Evolutionary conservation across 805 yeast genomes (phyloP), one percentile per base, ranked within the genome.

Genomic region (Kodamaea kakaduensis): DNA sequence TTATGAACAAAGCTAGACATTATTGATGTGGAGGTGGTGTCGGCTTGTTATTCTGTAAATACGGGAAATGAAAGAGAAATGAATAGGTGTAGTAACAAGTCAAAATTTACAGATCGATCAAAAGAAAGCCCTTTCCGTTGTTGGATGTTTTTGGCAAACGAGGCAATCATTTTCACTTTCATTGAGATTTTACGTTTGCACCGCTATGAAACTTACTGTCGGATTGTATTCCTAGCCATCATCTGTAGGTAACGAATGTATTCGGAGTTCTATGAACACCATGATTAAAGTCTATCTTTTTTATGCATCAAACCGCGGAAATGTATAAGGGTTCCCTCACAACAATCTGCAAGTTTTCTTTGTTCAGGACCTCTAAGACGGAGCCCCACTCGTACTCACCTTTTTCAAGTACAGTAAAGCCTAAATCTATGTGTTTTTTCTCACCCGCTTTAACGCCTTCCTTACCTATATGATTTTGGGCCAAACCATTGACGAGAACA

Each of bases 311-410:
- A 30, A 31, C 42, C 31, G 58, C 64, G 18, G 41, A 36, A 28
- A 64, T 56, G 40, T 48, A 51, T n/a, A 61, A 44, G 1, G 71
- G 64, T 24, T 62, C 65, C 34, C 63, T 43, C 15, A 56, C 50
- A 12, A 52, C 48, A 1, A 50, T 41, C 29, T 52, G 49, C 21
- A 40, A 30, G 19, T 25, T 41, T 9, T 48, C 42, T 15, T 44
- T 48, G 34, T 44, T 43, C 10, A 51, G 25, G 0, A 46, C 41
- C 28, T 67, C 71, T 28, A 67, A 47, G 1, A 65, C 41, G 6
- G 59, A 39, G 1, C 89, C 86, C 82, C 95, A 81, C 53, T 85
- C 93, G 52, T 81, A 88, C 31, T 76, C 81, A 2, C 97, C 97
- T 29, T 70, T 69, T 36, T 84, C 89, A 24, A 89, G 60, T 4